These are phyloP conservation scores for Arxiozyma telluris DNA, from an alignment of 1,139 yeast species.

Conservation along the genomic window DNA sequence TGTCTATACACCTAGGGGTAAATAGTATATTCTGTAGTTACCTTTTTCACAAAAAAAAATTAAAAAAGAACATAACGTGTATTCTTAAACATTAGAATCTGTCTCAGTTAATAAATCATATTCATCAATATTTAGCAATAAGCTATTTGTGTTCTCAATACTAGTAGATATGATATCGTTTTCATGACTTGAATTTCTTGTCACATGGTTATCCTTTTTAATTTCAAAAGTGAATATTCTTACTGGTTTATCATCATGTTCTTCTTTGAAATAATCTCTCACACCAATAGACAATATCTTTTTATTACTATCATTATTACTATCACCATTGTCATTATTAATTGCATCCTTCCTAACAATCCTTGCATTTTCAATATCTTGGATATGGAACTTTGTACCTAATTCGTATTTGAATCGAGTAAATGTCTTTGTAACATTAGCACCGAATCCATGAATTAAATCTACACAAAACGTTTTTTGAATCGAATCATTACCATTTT, in stretches of 20 bases:
- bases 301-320: not conserved
- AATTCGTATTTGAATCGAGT: slow-evolving; percentile 3
- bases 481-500: not conserved
- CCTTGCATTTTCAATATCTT: not conserved
- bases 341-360: not conserved
- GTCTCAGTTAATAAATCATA: slow-evolving; percentile 24
- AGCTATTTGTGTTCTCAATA: not conserved
- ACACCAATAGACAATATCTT: not conserved
- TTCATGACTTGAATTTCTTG: not conserved
- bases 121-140: slow-evolving; percentile 15
- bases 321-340: not conserved
- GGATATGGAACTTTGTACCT: not conserved
- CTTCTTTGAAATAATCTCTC: not conserved
- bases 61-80: not conserved
- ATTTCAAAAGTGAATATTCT: not conserved
- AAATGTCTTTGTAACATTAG: slow-evolving; percentile 2
- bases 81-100: slow-evolving; percentile 4
- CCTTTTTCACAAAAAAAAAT: not conserved
- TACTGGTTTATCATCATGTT: not conserved
- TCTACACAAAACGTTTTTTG: not conserved
- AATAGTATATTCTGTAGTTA: not conserved
- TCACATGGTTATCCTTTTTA: not conserved
- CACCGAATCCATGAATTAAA: slow-evolving; percentile 2
- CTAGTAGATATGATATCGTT: slow-evolving; percentile 7
- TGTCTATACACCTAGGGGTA: too few relatives aligned